Evolutionary conservation across 208 protist genomes (phyloP), one percentile per base, ranked within the genome.

Genomic region (Acanthamoeba healyi): DNA sequence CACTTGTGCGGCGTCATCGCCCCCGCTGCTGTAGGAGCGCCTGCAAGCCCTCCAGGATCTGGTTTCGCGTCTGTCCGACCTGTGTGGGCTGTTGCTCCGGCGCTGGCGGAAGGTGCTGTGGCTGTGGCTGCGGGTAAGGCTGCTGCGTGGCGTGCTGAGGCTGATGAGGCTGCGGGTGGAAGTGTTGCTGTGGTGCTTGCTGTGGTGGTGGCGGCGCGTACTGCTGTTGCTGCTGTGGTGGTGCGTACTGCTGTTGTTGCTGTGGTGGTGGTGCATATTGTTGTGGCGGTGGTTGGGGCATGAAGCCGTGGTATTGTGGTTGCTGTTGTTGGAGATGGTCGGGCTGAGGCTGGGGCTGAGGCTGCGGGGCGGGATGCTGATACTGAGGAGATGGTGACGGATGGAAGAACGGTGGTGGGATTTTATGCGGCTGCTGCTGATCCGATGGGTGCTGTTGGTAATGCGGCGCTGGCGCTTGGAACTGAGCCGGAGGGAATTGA

Each of bases 31-130:
- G 72, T 40, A 82, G 24, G 17, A 82, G 42, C 14, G 72, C 72
- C 72, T 82, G 72, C 72, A 82, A 40, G 9, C 42, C 29, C 42
- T 82, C 72, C 19, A 82, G 72, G 29, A 82, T 82, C 42, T 82
- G 72, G 42, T 5, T 82, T 17, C 72, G 72, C 72, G 72, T 82
- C 29, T 82, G 72, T 7, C 42, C 40, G 5, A 54, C 38, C n/a
- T 82, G 72, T 51, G 63, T 72, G 26, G 26, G 22, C 34, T 72
- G 63, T 6, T 67, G 58, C 14, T 54, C 6, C 26, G 63, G 63
- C 38, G 63, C 29, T n/a, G 63, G 63, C 34, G 34, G 63, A 0
- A 4, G 26, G 0, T 32, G 63, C 34, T 0, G 22, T 9, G 29
- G 24, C 9, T 6, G n/a, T 22, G 63, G 29, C 6, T 72, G 63